Percentiles rank a stretch among this genome's conserved stretches.
Evolutionary conservation across 2,329 filamentous ascomycete species (phyloP).

Genomic region (Aspergillus spinulosporus): DNA sequence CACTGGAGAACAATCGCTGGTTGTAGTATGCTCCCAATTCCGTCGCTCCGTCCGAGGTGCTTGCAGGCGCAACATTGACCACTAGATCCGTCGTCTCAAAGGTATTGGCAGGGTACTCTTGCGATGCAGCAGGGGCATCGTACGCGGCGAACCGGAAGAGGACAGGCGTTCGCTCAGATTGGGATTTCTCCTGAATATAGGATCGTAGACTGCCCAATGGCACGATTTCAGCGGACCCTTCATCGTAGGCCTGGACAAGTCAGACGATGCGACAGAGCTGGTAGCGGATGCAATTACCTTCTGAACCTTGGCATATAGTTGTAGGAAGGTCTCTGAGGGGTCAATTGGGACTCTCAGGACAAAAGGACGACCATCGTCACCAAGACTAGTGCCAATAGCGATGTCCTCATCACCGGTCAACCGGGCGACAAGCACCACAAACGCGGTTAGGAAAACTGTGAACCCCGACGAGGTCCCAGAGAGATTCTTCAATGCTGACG

Average conservation of each 20-base stretch:
- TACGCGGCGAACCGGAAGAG: conserved; percentile 52
- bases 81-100: conserved; percentile 48
- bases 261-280: conserved; percentile 1
- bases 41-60: conserved; percentile 25
- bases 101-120: conserved; percentile 45
- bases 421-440: conserved; percentile 46
- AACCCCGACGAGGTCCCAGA: conserved; percentile 38
- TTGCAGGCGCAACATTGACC: conserved; percentile 37
- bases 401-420: conserved; percentile 53
- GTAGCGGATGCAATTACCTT: conserved; percentile 30
- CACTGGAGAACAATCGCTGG: conserved; percentile 49
- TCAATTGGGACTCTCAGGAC: conserved; percentile 47
- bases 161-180: conserved; percentile 40
- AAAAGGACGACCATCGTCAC: conserved; percentile 47
- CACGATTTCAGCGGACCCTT: conserved; percentile 46
- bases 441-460: conserved; percentile 46
- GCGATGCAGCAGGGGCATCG: conserved; percentile 44
- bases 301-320: conserved; percentile 43
- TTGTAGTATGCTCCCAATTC: conserved; percentile 47
- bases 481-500: conserved; percentile 42
- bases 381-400: conserved; percentile 47
- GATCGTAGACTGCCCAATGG: conserved; percentile 43
- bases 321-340: conserved; percentile 42
- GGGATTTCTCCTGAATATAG: conserved; percentile 44
- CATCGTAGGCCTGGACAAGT: conserved; percentile 37